Evolutionary conservation across 1,284 basidiomycete species (phyloP).

Genomic region (Waitea zeae): DNA sequence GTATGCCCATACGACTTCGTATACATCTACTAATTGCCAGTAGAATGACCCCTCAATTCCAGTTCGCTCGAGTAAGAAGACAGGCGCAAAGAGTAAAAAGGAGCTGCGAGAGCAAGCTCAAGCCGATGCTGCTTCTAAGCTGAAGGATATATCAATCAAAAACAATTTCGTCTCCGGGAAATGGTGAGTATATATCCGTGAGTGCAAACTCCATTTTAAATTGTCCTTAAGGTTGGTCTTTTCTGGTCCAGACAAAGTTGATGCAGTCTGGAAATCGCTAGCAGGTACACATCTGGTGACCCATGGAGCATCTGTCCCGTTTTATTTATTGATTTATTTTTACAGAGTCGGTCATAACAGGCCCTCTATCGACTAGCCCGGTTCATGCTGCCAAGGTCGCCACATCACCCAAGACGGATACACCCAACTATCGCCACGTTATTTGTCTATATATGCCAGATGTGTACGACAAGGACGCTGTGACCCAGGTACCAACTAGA

Average conservation of each 20-base stretch:
- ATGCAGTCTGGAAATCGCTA: slow-evolving; percentile 38
- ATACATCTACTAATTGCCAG: slow-evolving; percentile 1
- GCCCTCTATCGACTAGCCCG: slow-evolving; percentile 35
- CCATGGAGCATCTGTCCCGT: slow-evolving; percentile 1
- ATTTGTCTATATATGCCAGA: slow-evolving; percentile 58
- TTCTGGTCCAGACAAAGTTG: slow-evolving; percentile 37
- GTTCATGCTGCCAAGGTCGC: slow-evolving; percentile 43
- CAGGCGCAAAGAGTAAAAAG: slow-evolving; percentile 53
- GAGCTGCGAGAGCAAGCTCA: slow-evolving; percentile 54
- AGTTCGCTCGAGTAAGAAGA: slow-evolving; percentile 47
- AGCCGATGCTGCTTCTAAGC: slow-evolving; percentile 31
- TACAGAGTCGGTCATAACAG: slow-evolving; percentile 44
- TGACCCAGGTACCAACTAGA: slow-evolving; percentile 27
- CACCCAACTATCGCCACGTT: slow-evolving; percentile 35
- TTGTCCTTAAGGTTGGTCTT: slow-evolving; percentile 36
- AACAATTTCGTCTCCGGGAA: slow-evolving; percentile 41
- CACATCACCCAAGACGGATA: slow-evolving; percentile 33
- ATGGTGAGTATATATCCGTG: slow-evolving; percentile 25
- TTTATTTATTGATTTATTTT: not conserved
- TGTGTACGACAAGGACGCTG: slow-evolving; percentile 41
- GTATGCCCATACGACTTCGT: not conserved
- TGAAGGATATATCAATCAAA: slow-evolving; percentile 37
- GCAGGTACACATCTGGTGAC: slow-evolving; percentile 26
- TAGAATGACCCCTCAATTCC: slow-evolving; percentile 53
- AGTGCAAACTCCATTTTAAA: not conserved